A percentile compares a stretch with the other conserved stretches of the same genome.
These are phyloP conservation scores for Quercus phellos DNA, from an alignment of 331 rosid species.

Conservation along the genomic window DNA sequence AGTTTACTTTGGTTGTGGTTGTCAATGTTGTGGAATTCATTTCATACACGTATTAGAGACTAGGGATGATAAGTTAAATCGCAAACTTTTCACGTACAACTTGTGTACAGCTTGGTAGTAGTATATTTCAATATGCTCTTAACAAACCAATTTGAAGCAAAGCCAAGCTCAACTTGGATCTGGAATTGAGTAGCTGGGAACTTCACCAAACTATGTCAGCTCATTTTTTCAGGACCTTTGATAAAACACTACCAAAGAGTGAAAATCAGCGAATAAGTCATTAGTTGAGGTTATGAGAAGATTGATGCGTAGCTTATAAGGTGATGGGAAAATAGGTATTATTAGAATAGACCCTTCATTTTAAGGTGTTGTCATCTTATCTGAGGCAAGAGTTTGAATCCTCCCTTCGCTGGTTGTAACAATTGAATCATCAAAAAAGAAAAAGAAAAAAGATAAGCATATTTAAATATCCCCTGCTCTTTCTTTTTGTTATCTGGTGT, in stretches of 20 bases:
- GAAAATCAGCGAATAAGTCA: neutral
- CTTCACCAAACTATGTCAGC: neutral
- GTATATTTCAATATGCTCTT: neutral
- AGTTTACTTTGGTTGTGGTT: neutral
- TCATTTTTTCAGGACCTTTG: neutral
- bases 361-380: neutral
- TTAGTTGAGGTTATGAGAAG: neutral
- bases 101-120: neutral
- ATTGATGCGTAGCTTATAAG: neutral
- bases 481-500: neutral
- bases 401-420: no score
- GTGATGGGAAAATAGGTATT: neutral
- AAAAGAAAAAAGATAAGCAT: no score
- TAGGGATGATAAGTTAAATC: neutral
- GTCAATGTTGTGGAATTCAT: neutral
- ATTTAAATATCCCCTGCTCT: no score
- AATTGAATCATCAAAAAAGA: no score
- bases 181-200: neutral
- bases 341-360: neutral
- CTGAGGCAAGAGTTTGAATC: neutral
- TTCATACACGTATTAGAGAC: neutral
- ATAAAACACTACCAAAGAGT: neutral
- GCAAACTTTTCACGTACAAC: neutral
- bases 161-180: neutral
- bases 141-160: neutral